Base-by-base conservation (phyloP, 2,329 filamentous ascomycete genomes). In the Bipolaris zeicola region DNA sequence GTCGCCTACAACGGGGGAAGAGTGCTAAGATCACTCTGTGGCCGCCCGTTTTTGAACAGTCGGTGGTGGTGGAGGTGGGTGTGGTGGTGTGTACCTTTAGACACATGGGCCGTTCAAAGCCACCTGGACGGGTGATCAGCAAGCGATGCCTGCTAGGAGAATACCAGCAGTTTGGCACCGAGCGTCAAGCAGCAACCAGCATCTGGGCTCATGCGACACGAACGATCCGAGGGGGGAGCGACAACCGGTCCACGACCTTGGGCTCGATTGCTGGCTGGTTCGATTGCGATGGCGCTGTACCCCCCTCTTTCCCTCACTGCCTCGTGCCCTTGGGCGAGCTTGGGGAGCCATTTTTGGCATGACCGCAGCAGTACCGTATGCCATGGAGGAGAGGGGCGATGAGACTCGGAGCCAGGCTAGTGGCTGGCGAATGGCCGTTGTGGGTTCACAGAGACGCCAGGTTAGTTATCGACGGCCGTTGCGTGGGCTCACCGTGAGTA, bases 61-160 rank as follows among this genome's bases (percentile, higher is more conserved):
- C 63, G 41, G 41, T 18, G 42, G 22, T 24, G 41, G 41, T 28
- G 42, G 24, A 7, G 24, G 24, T 44, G 14, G 61, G 48, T 44
- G 49, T 57, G 62, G 10, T 31, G 28, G 28, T 31, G 28, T 31
- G 28, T 31, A 31, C 28, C 28, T 31, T 31, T 61, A 60, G 55
- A 54, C 51, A 64, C 63, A 61, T 66, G 62, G 64, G 52, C 59
- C 60, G 61, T 66, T 66, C 62, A 65, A 74, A 71, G 70, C 72
- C 71, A 73, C 66, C 57, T 47, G 42, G 63, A 68, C 71, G 72
- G 72, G 66, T 75, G 71, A 75, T 74, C 66, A 67, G 58, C 73
- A 70, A 63, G 43, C 50, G 58, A 59, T 58, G 62, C 62, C 61
- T 61, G 55, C 58, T 61, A 54, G 48, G 50, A 59, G 56, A 51